phyloP scores from a whole-genome alignment of 345 rosid species.

The Linum usitatissimum region DNA sequence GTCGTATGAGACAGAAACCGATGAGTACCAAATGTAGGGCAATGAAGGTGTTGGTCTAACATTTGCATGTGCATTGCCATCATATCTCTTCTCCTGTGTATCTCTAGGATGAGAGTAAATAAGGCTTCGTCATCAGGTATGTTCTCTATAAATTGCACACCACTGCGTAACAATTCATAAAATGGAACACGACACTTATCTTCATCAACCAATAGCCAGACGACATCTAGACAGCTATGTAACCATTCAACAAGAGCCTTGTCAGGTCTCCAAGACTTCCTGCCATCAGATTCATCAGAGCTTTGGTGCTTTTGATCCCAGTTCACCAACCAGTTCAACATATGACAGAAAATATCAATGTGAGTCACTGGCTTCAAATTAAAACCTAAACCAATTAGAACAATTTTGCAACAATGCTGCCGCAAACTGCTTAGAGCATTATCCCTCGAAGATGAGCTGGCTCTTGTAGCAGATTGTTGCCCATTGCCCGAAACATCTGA shows the following conservation, averaged over 20 bases:
- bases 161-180: slow-evolving; percentile 83
- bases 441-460: slow-evolving; percentile 39
- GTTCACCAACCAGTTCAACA: slow-evolving; percentile 84
- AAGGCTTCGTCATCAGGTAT: slow-evolving; percentile 94
- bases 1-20: slow-evolving; percentile 60
- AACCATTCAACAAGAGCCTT: slow-evolving; percentile 79
- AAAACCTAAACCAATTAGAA: slow-evolving; percentile 58
- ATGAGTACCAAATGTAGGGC: slow-evolving; percentile 93
- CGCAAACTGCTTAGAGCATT: slow-evolving; percentile 63
- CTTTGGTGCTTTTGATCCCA: slow-evolving; percentile 86
- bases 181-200: slow-evolving; percentile 84
- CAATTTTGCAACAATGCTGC: slow-evolving; percentile 81
- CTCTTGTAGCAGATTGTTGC: slow-evolving; percentile 37
- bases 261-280: slow-evolving; percentile 55
- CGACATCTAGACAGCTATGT: slow-evolving; percentile 86
- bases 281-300: slow-evolving; percentile 45
- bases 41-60: slow-evolving; percentile 96
- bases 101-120: slow-evolving; percentile 87
- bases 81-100: slow-evolving; percentile 90
- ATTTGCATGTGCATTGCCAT: slow-evolving; percentile 98
- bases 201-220: slow-evolving; percentile 84
- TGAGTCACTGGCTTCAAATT: slow-evolving; percentile 79
- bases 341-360: slow-evolving; percentile 62
- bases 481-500: slow-evolving; percentile 40
- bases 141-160: slow-evolving; percentile 90